A percentile compares a stretch with the other conserved stretches of the same genome.
Evolutionary conservation across 2,329 filamentous ascomycete species (phyloP).

Genomic region (Phialophora macrospora): DNA sequence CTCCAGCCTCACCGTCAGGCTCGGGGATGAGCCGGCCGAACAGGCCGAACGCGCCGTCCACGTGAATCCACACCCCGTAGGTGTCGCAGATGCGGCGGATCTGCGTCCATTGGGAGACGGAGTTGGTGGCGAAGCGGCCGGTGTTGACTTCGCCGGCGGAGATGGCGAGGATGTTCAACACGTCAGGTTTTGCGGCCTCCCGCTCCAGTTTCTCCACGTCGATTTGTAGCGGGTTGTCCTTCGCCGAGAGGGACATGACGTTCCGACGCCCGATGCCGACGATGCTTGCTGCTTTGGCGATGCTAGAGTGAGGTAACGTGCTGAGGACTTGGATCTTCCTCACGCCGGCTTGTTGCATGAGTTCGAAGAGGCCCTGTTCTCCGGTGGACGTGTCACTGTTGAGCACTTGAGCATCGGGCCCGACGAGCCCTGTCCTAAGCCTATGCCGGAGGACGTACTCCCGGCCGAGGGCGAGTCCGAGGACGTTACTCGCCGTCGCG

Average conservation of each 20-base stretch:
- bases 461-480: slow-evolving; percentile 71
- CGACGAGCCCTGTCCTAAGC: slow-evolving; percentile 41
- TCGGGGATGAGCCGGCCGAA: slow-evolving; percentile 68
- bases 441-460: slow-evolving; percentile 59
- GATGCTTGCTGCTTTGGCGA: slow-evolving; percentile 81
- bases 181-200: slow-evolving; percentile 58
- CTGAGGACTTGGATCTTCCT: slow-evolving; percentile 76
- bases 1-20: slow-evolving; percentile 50
- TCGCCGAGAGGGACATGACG: slow-evolving; percentile 64
- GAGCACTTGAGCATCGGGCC: neutral
- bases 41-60: slow-evolving; percentile 88
- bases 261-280: slow-evolving; percentile 75
- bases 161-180: slow-evolving; percentile 77
- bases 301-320: slow-evolving; percentile 80
- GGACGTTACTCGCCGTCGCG: slow-evolving; percentile 67
- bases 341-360: slow-evolving; percentile 59
- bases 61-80: slow-evolving; percentile 83
- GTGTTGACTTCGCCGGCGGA: slow-evolving; percentile 92
- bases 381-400: slow-evolving; percentile 58
- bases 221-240: slow-evolving; percentile 68
- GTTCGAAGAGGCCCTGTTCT: slow-evolving; percentile 64
- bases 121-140: slow-evolving; percentile 72
- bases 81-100: slow-evolving; percentile 73
- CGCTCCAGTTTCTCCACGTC: slow-evolving; percentile 69
- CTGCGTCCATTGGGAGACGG: slow-evolving; percentile 57